Conservation (phyloP, 116 monocot genomes). For the Papilionanthe hybrid region DNA sequence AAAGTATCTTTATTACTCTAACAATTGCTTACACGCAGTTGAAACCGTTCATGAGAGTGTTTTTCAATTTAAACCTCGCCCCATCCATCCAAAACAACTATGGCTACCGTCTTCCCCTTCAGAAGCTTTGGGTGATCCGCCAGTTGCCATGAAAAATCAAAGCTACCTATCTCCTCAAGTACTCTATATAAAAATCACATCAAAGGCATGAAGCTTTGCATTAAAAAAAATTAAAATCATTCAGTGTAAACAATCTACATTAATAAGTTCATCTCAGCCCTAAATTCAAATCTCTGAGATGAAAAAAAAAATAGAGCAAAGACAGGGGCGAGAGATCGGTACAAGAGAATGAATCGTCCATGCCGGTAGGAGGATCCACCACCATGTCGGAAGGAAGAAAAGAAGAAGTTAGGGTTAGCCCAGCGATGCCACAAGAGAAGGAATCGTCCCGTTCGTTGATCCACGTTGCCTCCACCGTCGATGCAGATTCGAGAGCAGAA, state of each 20-base stretch:
- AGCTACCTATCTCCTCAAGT: slow-evolving; percentile 42
- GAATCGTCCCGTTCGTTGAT: no score
- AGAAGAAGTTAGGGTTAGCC: no score
- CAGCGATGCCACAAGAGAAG: no score
- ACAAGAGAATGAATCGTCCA: no score
- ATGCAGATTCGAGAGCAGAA: no score
- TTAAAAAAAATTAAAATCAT: background rate
- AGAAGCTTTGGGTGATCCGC: slow-evolving; percentile 89
- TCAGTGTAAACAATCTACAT: background rate
- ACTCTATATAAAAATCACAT: slow-evolving; percentile 1
- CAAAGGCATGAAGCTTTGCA: background rate
- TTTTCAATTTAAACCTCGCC: slow-evolving; percentile 98
- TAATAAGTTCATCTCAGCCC: background rate
- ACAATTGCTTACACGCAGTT: no score
- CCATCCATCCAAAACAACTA: slow-evolving; percentile 96
- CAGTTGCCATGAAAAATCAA: slow-evolving; percentile 64
- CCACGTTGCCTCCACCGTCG: no score
- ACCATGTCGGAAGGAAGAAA: no score
- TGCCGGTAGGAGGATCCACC: no score
- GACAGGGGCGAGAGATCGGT: background rate
- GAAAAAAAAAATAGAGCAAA: background rate
- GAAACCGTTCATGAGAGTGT: no score
- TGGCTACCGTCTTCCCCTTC: slow-evolving; percentile 75
- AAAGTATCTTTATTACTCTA: no score
- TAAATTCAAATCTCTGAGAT: background rate